Conservation (phyloP, 2,329 filamentous ascomycete species). For the Conoideocrella luteorostrata region DNA sequence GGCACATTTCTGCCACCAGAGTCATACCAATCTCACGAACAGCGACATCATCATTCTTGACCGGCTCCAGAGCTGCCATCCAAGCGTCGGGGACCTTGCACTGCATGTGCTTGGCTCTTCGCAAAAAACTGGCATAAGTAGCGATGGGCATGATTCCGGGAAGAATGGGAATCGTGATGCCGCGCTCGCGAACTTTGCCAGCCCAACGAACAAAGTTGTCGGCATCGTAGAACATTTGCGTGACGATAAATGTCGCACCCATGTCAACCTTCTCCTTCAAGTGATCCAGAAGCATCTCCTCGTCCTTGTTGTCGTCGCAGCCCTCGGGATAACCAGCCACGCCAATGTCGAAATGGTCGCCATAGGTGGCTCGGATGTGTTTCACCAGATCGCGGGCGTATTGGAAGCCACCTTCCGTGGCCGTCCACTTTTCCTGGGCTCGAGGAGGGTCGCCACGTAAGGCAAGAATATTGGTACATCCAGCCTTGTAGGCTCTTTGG, state of each 20-base stretch:
- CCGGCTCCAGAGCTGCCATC: conserved; percentile 75
- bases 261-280: conserved; percentile 96
- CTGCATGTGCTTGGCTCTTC: conserved; percentile 86
- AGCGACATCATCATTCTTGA: conserved; percentile 94
- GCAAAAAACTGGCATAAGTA: conserved; percentile 87
- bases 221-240: conserved; percentile 98
- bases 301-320: conserved; percentile 84
- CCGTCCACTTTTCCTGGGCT: conserved; percentile 91
- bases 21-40: conserved; percentile 85
- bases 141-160: conserved; percentile 86
- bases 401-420: conserved; percentile 76
- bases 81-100: conserved; percentile 76
- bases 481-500: conserved; percentile 81
- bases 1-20: conserved; percentile 84
- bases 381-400: conserved; percentile 89
- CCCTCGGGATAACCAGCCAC: conserved; percentile 96
- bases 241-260: conserved; percentile 88
- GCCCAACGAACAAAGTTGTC: conserved; percentile 95
- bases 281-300: conserved; percentile 79
- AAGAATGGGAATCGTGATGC: conserved; percentile 77
- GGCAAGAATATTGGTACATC: conserved; percentile 95
- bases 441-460: conserved; percentile 88
- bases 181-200: conserved; percentile 73
- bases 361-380: conserved; percentile 71
- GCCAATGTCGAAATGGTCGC: conserved; percentile 82